Evolutionary conservation across 2,329 filamentous ascomycete species (phyloP).

Genomic region (Nectriaceae sp.): DNA sequence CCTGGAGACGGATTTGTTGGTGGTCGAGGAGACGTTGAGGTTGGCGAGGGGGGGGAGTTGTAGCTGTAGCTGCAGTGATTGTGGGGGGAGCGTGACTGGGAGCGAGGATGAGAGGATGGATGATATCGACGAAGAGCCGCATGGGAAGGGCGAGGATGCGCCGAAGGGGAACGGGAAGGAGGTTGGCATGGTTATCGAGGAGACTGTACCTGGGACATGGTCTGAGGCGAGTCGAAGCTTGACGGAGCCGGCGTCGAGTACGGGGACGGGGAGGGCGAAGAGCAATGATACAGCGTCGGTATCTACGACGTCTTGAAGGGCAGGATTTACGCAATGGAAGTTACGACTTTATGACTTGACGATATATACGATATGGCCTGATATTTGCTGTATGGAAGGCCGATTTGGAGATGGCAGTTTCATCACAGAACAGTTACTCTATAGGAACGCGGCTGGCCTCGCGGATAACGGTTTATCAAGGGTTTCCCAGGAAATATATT

Average conservation of each 20-base stretch:
- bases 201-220: conserved; percentile 27
- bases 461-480: too few relatives aligned
- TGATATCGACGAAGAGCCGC: conserved; percentile 6
- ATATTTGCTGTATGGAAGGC: too few relatives aligned
- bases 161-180: conserved; percentile 14
- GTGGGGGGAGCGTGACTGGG: conserved; percentile 26
- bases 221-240: conserved; percentile 42
- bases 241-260: conserved; percentile 39
- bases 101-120: conserved; percentile 16
- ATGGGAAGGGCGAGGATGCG: conserved; percentile 21
- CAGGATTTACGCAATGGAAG: too few relatives aligned
- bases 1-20: conserved; percentile 67
- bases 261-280: conserved; percentile 34
- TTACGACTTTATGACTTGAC: too few relatives aligned
- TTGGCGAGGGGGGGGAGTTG: conserved; percentile 46
- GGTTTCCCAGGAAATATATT: too few relatives aligned
- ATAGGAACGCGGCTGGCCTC: too few relatives aligned
- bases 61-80: conserved; percentile 43
- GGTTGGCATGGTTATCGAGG: conserved; percentile 25
- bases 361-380: not conserved
- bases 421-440: too few relatives aligned
- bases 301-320: conserved; percentile 33
- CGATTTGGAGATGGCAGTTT: too few relatives aligned
- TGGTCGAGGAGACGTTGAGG: conserved; percentile 65
- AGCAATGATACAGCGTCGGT: conserved; percentile 41